Base-by-base conservation (phyloP, 345 rosid species). In the Eucalyptus coolabah region DNA sequence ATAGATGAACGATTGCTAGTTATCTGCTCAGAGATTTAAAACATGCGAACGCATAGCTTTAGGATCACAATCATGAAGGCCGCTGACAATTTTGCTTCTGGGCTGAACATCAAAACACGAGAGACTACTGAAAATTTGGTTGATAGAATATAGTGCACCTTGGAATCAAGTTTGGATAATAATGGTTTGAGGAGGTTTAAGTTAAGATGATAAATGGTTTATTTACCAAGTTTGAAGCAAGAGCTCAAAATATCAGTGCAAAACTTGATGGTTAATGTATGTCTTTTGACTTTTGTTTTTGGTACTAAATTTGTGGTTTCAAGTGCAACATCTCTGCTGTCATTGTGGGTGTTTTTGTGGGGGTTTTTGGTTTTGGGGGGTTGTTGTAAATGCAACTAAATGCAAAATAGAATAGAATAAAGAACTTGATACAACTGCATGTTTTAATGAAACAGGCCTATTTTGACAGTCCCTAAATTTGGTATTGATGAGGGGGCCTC, bases 401-500 rank as follows among this genome's bases (percentile, higher is more conserved):
- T 49, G 42, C 13, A 53, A 19, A 53, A 30, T 19, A 44, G 23
- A 45, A 30, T 16, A 15, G 6, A 28, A 3, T 28, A 23, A 50
- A n/a, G 59, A 28, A n/a, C 40, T 40, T 63, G 77, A 49, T 59
- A 87, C 34, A 65, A 30, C 50, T 11, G 12, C 10, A 32, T 72
- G 72, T 88, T 26, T 86, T 50, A 17, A 59, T 86, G 88, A 85
- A 89, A 34, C 95, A 97, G 99, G 94, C 98, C 99, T 87, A 94
- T 97, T 89, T 91, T 97, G 91, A 93, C 95, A 97, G 96, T 95
- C 85, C 99, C 99, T 90, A 94, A 93, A 92, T 96, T 95, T 67
- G 98, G 98, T 40, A 87, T 94, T 56, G 98, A 95, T 92, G 97
- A 96, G 90, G 95, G 96, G 51, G 89, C 95, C 65, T 90, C 92